phyloP scores from a whole-genome alignment of 495 filamentous ascomycete genomes.

The Penicillium riverlandense region DNA sequence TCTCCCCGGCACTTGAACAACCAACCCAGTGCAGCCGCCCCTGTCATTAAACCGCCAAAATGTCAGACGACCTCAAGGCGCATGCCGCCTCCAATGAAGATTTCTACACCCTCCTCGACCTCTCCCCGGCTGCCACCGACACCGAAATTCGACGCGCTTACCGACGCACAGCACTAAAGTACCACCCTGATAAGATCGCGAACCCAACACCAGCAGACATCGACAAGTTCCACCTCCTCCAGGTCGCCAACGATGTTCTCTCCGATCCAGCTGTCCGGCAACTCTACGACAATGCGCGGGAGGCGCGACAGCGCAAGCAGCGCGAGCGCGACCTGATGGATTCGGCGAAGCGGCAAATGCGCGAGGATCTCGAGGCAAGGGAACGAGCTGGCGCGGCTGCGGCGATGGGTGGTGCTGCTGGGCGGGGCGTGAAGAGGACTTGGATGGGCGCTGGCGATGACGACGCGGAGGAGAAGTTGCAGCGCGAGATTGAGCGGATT shows the following conservation, averaged over 20 bases:
- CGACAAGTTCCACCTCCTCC: conserved; percentile 68
- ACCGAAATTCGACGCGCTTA: conserved; percentile 80
- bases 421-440: conserved; percentile 37
- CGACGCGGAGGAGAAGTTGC: conserved; percentile 50
- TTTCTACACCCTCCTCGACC: conserved; percentile 75
- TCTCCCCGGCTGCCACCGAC: conserved; percentile 56
- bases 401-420: conserved; percentile 4
- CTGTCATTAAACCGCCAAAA: conserved; percentile 11
- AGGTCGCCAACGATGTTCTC: conserved; percentile 66
- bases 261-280: conserved; percentile 52
- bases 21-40: neutral
- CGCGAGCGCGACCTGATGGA: conserved; percentile 60
- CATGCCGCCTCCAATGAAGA: conserved; percentile 58
- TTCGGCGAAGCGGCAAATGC: conserved; percentile 61
- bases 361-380: conserved; percentile 64
- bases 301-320: conserved; percentile 53
- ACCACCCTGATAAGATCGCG: conserved; percentile 79
- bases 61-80: conserved; percentile 47
- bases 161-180: conserved; percentile 78
- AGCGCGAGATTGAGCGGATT: conserved; percentile 53
- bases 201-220: conserved; percentile 49
- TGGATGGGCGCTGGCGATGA: conserved; percentile 38
- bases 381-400: conserved; percentile 40
- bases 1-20: neutral
- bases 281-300: conserved; percentile 64